Conservation (phyloP, 192 early-diverging fungal genomes). For the Gamsiella multidivaricata region DNA sequence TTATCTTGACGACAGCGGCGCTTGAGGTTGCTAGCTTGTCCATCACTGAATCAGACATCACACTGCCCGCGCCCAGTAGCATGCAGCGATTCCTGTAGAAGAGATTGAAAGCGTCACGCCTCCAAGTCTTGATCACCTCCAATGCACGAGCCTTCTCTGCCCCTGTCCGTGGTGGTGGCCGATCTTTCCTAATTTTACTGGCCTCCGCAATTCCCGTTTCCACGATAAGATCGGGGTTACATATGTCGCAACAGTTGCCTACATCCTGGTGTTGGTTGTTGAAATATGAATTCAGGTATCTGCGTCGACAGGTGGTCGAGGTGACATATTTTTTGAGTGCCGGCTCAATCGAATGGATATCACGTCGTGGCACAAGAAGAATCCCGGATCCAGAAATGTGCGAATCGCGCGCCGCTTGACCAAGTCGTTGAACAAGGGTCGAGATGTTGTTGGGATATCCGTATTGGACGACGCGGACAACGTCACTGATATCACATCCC, state of each 20-base stretch:
- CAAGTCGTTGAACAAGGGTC: conserved; percentile 3
- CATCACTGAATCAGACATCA: too few species aligned
- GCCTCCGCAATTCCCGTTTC: too few species aligned
- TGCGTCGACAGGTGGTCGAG: background rate
- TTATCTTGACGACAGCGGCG: too few species aligned
- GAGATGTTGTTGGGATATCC: background rate
- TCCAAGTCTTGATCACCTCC: too few species aligned
- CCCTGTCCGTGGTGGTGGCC: too few species aligned
- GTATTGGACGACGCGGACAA: conserved; percentile 14
- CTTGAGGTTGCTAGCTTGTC: too few species aligned
- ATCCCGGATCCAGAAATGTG: background rate
- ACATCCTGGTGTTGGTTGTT: background rate
- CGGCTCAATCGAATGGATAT: background rate
- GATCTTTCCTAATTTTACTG: too few species aligned
- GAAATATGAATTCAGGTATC: background rate
- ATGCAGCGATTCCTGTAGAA: too few species aligned
- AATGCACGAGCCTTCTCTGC: too few species aligned
- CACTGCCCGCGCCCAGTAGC: too few species aligned
- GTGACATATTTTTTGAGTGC: background rate
- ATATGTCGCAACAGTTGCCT: background rate
- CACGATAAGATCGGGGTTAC: background rate
- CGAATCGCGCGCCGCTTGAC: conserved; percentile 7
- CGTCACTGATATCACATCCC: conserved; percentile 16
- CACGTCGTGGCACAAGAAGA: background rate
- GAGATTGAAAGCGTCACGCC: too few species aligned